Conservation (phyloP, 2,329 filamentous ascomycete species). For the Sporothrix schenckii region DNA sequence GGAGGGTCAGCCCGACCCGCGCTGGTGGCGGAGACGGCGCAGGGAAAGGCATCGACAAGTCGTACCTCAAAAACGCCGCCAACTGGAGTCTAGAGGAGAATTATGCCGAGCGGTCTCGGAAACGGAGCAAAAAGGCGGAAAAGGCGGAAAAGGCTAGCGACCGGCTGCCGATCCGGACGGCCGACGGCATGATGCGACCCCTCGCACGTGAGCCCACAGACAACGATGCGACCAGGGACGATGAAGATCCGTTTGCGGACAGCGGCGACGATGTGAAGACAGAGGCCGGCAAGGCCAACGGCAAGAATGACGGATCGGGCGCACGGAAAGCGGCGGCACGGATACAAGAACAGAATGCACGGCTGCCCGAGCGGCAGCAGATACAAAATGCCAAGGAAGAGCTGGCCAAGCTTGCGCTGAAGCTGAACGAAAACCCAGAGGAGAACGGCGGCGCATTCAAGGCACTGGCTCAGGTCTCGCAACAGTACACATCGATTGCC, state of each 20-base stretch:
- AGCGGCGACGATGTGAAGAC: constrained; percentile 51
- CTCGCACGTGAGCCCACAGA: constrained; percentile 61
- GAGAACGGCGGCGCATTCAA: constrained; percentile 83
- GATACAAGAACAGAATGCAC: constrained; percentile 27
- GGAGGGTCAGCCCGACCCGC: constrained; percentile 59
- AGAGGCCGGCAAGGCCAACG: constrained; percentile 43
- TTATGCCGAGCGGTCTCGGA: constrained; percentile 76
- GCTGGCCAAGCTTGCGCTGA: constrained; percentile 76
- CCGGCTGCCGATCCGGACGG: constrained; percentile 82
- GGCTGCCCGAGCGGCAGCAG: constrained; percentile 57
- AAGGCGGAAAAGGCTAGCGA: constrained; percentile 74
- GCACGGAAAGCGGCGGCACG: not conserved
- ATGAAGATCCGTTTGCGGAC: constrained; percentile 52
- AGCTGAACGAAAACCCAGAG: constrained; percentile 90
- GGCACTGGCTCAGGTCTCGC: constrained; percentile 71
- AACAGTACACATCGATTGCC: constrained; percentile 67
- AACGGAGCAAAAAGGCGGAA: constrained; percentile 58
- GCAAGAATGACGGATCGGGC: not conserved
- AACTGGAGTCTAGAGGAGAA: constrained; percentile 91
- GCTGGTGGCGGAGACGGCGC: constrained; percentile 43
- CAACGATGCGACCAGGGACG: constrained; percentile 61
- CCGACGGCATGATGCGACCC: constrained; percentile 69
- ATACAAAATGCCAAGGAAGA: constrained; percentile 90
- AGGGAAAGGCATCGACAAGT: constrained; percentile 59
- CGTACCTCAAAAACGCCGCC: constrained; percentile 73